Percentiles rank a stretch among this genome's conserved stretches.
phyloP scores from a whole-genome alignment of 371 early-diverging fungal species.

The Lichtheimia hyalospora region DNA sequence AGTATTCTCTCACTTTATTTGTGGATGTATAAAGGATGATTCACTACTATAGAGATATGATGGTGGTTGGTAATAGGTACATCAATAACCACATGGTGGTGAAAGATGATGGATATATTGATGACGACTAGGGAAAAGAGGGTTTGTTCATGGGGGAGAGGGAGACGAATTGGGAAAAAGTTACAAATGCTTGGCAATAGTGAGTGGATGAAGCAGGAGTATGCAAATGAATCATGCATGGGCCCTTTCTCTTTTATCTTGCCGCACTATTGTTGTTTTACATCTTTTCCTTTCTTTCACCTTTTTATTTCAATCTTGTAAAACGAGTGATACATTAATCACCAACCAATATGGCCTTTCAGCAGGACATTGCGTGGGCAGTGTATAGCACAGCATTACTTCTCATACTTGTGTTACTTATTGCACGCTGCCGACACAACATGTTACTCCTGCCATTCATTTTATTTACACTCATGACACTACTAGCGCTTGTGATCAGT shows the following conservation, averaged over 20 bases:
- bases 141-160: no score
- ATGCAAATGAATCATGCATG: background rate
- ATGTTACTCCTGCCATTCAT: conserved; percentile 25
- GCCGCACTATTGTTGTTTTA: background rate
- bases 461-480: conserved; percentile 5
- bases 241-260: background rate
- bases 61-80: no score
- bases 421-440: conserved; percentile 17
- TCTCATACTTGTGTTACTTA: conserved; percentile 8
- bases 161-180: no score
- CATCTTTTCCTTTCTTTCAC: background rate
- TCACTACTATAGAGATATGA: no score
- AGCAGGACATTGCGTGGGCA: conserved; percentile 30
- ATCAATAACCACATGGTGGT: no score
- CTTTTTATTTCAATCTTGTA: background rate
- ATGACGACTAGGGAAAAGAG: no score
- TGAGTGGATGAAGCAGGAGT: no score
- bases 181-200: no score
- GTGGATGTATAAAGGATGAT: no score
- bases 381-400: conserved; percentile 25
- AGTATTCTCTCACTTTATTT: no score
- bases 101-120: no score
- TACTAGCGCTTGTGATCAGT: conserved; percentile 5
- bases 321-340: background rate
- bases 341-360: conserved; percentile 15